These are phyloP conservation scores for Tothia fuscella DNA, from an alignment of 2,329 filamentous ascomycete genomes.

Conservation along the genomic window DNA sequence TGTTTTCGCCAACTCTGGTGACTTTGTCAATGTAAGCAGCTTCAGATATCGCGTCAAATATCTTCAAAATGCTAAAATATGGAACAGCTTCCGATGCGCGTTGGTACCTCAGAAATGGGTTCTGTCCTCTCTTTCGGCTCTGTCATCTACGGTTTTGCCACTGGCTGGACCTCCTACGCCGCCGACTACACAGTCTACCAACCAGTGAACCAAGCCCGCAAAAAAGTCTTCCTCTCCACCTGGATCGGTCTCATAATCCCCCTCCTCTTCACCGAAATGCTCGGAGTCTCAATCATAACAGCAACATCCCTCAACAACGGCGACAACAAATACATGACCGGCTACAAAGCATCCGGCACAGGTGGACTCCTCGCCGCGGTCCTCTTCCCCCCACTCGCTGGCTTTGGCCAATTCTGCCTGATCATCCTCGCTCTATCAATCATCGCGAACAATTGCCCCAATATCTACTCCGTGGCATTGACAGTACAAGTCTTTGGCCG, in stretches of 20 bases:
- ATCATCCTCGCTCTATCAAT: constrained; percentile 54
- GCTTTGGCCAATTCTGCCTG: constrained; percentile 62
- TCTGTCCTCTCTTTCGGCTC: constrained; percentile 53
- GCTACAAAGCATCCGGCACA: constrained; percentile 45
- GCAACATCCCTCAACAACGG: constrained; percentile 45
- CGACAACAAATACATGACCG: constrained; percentile 42
- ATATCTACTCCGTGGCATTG: constrained; percentile 54
- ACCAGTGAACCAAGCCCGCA: constrained; percentile 45
- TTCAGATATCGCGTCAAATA: too few species aligned
- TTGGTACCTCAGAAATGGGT: constrained; percentile 48
- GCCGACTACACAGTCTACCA: constrained; percentile 77
- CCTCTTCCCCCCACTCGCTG: constrained; percentile 49
- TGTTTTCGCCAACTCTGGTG: constrained; percentile 53
- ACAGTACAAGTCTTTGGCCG: constrained; percentile 53
- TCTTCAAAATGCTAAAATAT: too few species aligned
- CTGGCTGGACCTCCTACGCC: constrained; percentile 63
- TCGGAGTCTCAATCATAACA: constrained; percentile 58
- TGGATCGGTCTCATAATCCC: constrained; percentile 58
- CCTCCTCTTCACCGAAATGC: constrained; percentile 61
- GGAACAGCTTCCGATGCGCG: constrained; percentile 49
- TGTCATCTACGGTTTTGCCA: constrained; percentile 55
- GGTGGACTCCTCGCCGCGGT: constrained; percentile 57
- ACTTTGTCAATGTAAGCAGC: constrained; percentile 49
- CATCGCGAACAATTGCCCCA: constrained; percentile 59
- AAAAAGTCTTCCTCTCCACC: constrained; percentile 56